Evolutionary conservation across 2,329 filamentous ascomycete species (phyloP), one percentile per base, ranked within the genome.

Genomic region (Plectosphaerella sp.): DNA sequence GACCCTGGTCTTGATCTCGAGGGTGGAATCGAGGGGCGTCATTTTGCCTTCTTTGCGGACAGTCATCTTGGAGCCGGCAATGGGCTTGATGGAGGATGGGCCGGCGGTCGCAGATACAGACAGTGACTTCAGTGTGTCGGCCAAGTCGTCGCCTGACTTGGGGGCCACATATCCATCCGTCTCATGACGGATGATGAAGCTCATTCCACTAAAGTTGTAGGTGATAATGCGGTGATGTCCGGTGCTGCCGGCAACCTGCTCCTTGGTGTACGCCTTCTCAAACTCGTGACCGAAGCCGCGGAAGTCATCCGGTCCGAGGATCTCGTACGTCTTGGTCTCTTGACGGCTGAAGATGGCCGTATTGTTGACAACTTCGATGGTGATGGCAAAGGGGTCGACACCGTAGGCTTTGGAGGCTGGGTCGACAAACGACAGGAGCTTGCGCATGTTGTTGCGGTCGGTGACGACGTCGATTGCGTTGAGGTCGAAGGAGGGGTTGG

Each of bases 371-470:
- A 72, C 52, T 53, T 78, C 74, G 25, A 73, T 61, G 1, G 64
- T 52, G 41, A 79, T 74, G n/a, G 62, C 66, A 54, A 77, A 77
- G 5, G 60, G 10, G 14, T 72, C 62, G 11, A 62, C 57, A 15
- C 56, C 53, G 33, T 64, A 54, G 41, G 52, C 61, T 22, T 45
- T 51, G 3, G 58, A 53, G 7, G 16, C 48, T 1, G 66, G 65
- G 35, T 70, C 61, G 47, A 76, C 54, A 53, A 78, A 76, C 2
- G 64, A 64, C 2, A 78, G 64, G 18, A 79, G 70, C 59, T 78
- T 78, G 28, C 74, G 72, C 48, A 79, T 67, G 48, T 73, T 77
- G 60, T 75, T 76, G 28, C 73, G 62, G 55, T 78, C 75, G 3
- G 69, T 73, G 18, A 79, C 63, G 11, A 79, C 52, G 56, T 77